phyloP scores from a whole-genome alignment of 345 rosid species.

The Moricandia arvensis region DNA sequence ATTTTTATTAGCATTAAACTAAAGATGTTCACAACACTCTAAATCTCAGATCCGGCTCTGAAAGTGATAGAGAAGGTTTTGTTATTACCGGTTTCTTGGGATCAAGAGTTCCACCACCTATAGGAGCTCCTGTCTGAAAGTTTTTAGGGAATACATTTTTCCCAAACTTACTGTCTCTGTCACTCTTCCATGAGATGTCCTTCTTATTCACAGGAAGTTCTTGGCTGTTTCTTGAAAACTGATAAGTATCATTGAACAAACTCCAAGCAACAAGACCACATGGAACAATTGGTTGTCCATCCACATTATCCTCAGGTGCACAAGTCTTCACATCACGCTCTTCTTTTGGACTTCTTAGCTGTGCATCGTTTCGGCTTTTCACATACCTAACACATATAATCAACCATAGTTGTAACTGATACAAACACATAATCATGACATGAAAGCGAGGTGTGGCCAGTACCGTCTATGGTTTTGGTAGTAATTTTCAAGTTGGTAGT shows the following conservation, averaged over 20 bases:
- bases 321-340: conserved; percentile 48
- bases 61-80: no score
- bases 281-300: conserved; percentile 57
- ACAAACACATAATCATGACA: neutral
- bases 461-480: conserved; percentile 99
- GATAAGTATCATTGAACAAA: conserved; percentile 86
- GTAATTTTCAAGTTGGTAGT: conserved; percentile 94
- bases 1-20: no score
- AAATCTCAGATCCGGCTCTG: no score
- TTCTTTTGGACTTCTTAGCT: conserved; percentile 42
- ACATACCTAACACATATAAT: conserved; percentile 64
- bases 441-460: no score
- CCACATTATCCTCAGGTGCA: conserved; percentile 59
- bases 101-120: conserved; percentile 57
- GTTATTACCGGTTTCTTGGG: conserved; percentile 43
- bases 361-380: conserved; percentile 80
- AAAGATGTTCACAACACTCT: no score
- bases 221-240: conserved; percentile 47
- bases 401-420: conserved; percentile 19
- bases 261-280: conserved; percentile 99
- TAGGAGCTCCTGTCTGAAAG: conserved; percentile 58
- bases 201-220: conserved; percentile 59
- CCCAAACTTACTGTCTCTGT: conserved; percentile 81
- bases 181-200: conserved; percentile 91
- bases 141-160: conserved; percentile 66